Conservation (phyloP, 371 early-diverging fungal genomes). For the Circinella umbellata region DNA sequence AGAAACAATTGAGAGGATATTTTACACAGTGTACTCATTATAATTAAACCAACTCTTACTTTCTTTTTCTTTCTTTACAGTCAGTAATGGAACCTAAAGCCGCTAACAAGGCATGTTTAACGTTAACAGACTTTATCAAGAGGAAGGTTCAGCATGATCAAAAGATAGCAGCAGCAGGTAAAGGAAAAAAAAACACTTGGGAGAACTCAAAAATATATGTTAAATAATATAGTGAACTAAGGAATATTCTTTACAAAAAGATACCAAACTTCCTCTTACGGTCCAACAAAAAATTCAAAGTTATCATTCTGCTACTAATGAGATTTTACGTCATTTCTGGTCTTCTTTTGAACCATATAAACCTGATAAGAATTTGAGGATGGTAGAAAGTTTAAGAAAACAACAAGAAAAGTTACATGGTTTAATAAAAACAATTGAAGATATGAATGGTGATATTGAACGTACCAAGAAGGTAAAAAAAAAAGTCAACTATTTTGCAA, state of each 20-base stretch:
- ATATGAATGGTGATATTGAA: conserved; percentile 36
- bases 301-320: conserved; percentile 65
- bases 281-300: conserved; percentile 54
- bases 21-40: too few species aligned
- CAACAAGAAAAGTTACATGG: conserved; percentile 56
- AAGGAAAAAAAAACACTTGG: not conserved
- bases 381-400: conserved; percentile 58
- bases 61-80: conserved; percentile 7
- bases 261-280: conserved; percentile 45
- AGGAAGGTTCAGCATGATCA: conserved; percentile 35
- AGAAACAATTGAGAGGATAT: not conserved
- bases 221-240: not conserved
- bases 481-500: not conserved
- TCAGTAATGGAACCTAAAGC: conserved; percentile 35
- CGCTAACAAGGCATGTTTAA: conserved; percentile 39
- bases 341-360: conserved; percentile 58
- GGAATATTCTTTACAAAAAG: conserved; percentile 16
- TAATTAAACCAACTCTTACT: too few species aligned
- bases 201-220: too few species aligned
- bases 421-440: conserved; percentile 38
- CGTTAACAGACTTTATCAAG: conserved; percentile 40
- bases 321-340: conserved; percentile 72
- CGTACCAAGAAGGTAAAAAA: conserved; percentile 42
- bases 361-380: conserved; percentile 56
- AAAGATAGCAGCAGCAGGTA: conserved; percentile 34